Base-by-base conservation (phyloP, 257 asterid genomes). In the Solanum appendiculatum region DNA sequence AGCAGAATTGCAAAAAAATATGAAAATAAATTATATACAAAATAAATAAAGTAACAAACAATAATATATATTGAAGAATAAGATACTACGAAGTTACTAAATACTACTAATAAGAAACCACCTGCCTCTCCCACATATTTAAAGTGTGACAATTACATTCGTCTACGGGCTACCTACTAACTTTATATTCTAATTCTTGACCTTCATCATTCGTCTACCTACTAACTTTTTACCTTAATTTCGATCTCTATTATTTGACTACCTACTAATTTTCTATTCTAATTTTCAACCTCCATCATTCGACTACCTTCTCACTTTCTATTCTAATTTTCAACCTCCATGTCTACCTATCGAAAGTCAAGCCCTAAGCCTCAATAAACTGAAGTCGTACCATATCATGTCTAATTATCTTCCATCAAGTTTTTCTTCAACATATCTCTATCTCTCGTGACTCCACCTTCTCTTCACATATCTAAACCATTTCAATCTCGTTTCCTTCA, bases 381-480 rank as follows among this genome's bases (percentile, higher is more conserved):
- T 7, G 5, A 21, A 20, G 2, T 56, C 64, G 0, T 56, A 21
- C 12, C 5, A 21, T 21, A 56, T 56, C 5, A 7, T 8, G 12
- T 56, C 13, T 7, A 56, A 56, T 56, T 12, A 56, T 21, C 25
- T 54, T 20, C 11, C 25, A 18, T 54, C 3, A 20, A 20, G 11
- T 56, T 56, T 21, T 56, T 56, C 27, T 56, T 54, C n/a, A 21
- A 21, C 27, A 0, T 56, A 21, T 1, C 27, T 56, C 13, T 54
- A 20, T 11, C 2, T 20, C 0, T 1, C 7, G 0, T 0, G 1
- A 7, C 27, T 56, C 13, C 12, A 20, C 12, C 11, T 7, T 56
- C 2, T 7, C 11, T 56, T 56, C 25, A 7, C 1, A 7, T 0
- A 2, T 56, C 20, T 0, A 0, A 56, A 56, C 20, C 5, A 20